Percentiles rank a stretch among this genome's conserved stretches.
phyloP scores from a whole-genome alignment of 768 basidiomycete genomes.

The Cyclocybe cylindracea region DNA sequence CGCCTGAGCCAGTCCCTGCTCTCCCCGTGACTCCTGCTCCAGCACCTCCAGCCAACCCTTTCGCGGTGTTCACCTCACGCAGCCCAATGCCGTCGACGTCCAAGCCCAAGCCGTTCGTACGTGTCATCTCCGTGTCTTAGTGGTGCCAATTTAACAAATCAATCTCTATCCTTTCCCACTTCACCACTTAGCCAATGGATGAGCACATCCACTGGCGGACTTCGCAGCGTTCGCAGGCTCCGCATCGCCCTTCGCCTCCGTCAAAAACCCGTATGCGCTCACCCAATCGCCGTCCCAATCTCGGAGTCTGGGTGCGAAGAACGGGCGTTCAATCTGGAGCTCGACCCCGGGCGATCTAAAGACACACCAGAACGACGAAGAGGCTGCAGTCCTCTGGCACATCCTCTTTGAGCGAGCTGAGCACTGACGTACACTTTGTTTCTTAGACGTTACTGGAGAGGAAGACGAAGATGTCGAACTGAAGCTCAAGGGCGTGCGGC shows the following conservation, averaged over 20 bases:
- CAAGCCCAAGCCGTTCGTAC: conserved; percentile 8
- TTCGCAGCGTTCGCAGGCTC: conserved; percentile 36
- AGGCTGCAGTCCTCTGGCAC: not conserved
- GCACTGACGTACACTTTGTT: conserved; percentile 16
- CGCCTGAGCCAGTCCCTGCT: not conserved
- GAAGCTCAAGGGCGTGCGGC: conserved; percentile 61
- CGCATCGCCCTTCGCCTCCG: conserved; percentile 30
- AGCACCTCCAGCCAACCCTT: not conserved
- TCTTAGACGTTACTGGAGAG: conserved; percentile 57
- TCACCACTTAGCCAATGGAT: conserved; percentile 1
- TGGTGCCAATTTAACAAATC: not conserved
- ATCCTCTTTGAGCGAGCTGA: not conserved
- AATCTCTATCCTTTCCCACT: not conserved
- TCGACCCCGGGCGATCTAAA: conserved; percentile 7
- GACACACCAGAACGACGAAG: conserved; percentile 14
- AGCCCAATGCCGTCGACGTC: not conserved
- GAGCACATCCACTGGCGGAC: conserved; percentile 16
- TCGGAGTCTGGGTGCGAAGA: not conserved
- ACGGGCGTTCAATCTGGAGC: conserved; percentile 24
- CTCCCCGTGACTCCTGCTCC: conserved; percentile 2
- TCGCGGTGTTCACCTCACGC: not conserved
- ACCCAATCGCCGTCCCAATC: conserved; percentile 4
- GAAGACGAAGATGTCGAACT: conserved; percentile 58
- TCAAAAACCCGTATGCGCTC: conserved; percentile 3
- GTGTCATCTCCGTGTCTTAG: not conserved